Conservation (phyloP, 2,329 filamentous ascomycete genomes). For the Colletotrichum sp. region DNA sequence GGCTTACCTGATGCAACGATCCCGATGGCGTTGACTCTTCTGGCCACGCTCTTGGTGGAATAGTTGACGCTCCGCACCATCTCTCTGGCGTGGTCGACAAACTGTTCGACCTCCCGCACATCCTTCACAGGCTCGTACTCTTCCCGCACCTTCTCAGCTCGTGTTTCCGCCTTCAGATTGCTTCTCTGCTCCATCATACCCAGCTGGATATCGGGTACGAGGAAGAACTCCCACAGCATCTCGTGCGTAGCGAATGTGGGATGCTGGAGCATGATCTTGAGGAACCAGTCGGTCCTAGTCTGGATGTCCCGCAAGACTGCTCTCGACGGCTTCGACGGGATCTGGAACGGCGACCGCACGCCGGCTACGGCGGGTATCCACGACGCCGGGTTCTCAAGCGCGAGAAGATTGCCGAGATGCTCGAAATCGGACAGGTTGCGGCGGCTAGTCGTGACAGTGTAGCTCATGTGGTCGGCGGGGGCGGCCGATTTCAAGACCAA, state of each 20-base stretch:
- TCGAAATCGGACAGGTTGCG: slow-evolving; percentile 90
- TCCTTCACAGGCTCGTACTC: slow-evolving; percentile 87
- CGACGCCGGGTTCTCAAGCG: slow-evolving; percentile 90
- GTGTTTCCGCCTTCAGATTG: slow-evolving; percentile 81
- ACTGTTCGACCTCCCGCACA: slow-evolving; percentile 88
- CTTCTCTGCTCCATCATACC: slow-evolving; percentile 91
- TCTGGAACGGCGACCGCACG: slow-evolving; percentile 86
- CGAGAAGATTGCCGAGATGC: slow-evolving; percentile 81
- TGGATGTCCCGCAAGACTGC: slow-evolving; percentile 89
- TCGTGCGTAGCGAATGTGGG: slow-evolving; percentile 96
- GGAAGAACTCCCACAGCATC: slow-evolving; percentile 98
- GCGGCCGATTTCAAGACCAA: slow-evolving; percentile 94
- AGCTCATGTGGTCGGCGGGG: slow-evolving; percentile 79
- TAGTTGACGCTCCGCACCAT: slow-evolving; percentile 86
- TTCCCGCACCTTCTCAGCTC: slow-evolving; percentile 84
- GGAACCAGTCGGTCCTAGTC: slow-evolving; percentile 82
- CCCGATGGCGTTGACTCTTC: slow-evolving; percentile 76
- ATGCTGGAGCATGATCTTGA: slow-evolving; percentile 85
- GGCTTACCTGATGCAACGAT: slow-evolving; percentile 65
- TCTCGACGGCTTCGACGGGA: slow-evolving; percentile 89
- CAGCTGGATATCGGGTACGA: slow-evolving; percentile 91
- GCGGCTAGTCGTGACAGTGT: slow-evolving; percentile 93
- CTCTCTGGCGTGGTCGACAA: slow-evolving; percentile 88
- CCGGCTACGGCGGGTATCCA: slow-evolving; percentile 85
- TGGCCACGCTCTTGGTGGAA: slow-evolving; percentile 81